Percentiles rank a stretch among this genome's conserved stretches.
Evolutionary conservation across 1,284 basidiomycete genomes (phyloP).

Genomic region (Fistulinella cinereoalba): DNA sequence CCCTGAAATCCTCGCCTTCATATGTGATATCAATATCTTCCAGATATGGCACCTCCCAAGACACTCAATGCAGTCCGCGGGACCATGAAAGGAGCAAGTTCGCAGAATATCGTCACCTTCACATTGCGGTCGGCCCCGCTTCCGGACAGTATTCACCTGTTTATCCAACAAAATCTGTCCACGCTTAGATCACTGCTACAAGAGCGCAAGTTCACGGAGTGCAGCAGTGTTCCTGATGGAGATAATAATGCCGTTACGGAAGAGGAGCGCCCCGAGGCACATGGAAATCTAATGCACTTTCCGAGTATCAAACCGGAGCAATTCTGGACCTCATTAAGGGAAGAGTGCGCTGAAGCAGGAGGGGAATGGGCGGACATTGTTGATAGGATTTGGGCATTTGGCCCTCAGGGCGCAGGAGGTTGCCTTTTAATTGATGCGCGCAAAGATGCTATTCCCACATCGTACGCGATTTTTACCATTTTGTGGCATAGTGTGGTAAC

Average conservation of each 20-base stretch:
- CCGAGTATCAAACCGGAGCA: conserved; percentile 69
- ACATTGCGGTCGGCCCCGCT: conserved; percentile 82
- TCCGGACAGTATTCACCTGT: conserved; percentile 64
- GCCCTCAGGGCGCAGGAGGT: conserved; percentile 83
- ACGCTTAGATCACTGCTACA: conserved; percentile 55
- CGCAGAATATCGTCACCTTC: conserved; percentile 77
- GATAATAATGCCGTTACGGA: conserved; percentile 37
- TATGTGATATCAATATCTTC: conserved; percentile 13
- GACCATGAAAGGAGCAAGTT: conserved; percentile 69
- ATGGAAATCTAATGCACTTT: conserved; percentile 57
- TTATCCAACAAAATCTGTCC: conserved; percentile 73
- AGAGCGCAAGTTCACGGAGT: conserved; percentile 39
- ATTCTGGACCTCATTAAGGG: conserved; percentile 78
- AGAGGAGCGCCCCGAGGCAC: conserved; percentile 45
- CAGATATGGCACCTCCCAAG: conserved; percentile 89
- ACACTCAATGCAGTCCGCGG: conserved; percentile 72
- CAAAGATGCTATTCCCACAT: conserved; percentile 42
- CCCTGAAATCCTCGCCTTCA: conserved; percentile 1
- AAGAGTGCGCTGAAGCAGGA: conserved; percentile 66
- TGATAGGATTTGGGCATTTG: conserved; percentile 87
- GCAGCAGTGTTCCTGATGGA: conserved; percentile 27
- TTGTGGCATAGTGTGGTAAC: conserved; percentile 11
- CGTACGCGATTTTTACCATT: conserved; percentile 44
- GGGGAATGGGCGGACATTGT: conserved; percentile 78
- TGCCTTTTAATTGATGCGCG: conserved; percentile 83